Base-by-base conservation (phyloP, 2,329 filamentous ascomycete genomes). In the Claviceps africana region DNA sequence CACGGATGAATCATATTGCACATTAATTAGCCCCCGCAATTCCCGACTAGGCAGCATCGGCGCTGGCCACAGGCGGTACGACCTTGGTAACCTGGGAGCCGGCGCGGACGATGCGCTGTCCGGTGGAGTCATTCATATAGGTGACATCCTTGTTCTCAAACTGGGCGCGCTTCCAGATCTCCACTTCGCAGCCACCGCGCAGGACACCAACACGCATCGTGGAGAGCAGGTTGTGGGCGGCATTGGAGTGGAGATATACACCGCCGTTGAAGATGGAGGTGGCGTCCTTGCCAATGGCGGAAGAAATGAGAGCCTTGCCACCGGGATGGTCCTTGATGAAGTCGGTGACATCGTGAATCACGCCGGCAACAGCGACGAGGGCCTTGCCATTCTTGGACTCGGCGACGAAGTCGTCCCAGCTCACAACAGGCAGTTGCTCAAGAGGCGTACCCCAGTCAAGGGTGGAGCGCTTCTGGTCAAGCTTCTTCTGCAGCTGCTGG, bases 251-350 rank as follows among this genome's bases (percentile, higher is more conserved):
- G 67, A 85, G 79, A 74, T 94, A 94, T 56, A 94, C 85, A 71
- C 88, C 88, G 58, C 88, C 88, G 69, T 94, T 94, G 79, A 94
- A 94, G 71, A 90, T 88, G 60, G 87, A 86, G 17, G 88, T 93
- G 52, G 87, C 86, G 57, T 94, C 88, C 74, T 93, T 93, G 67
- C 88, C 88, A 53, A 94, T 79, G 49, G 83, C 86, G 30, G 84
- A 86, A 59, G 74, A 80, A 72, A 94, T 93, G 72, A 94, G 83
- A 43, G 86, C 85, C 75, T 86, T 88, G 65, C 88, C 88, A 76
- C 88, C 88, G n/a, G 88, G 88, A 69, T 94, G 88, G 62, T 90
- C 85, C 69, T 86, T 85, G 74, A 93, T 86, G 70, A 94, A 94
- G 65, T 86, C 77, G 60, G 79, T 80, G 25, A 94, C 82, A 62